phyloP scores from a whole-genome alignment of 805 yeast species.

The Nakazawaea ambrosiae region DNA sequence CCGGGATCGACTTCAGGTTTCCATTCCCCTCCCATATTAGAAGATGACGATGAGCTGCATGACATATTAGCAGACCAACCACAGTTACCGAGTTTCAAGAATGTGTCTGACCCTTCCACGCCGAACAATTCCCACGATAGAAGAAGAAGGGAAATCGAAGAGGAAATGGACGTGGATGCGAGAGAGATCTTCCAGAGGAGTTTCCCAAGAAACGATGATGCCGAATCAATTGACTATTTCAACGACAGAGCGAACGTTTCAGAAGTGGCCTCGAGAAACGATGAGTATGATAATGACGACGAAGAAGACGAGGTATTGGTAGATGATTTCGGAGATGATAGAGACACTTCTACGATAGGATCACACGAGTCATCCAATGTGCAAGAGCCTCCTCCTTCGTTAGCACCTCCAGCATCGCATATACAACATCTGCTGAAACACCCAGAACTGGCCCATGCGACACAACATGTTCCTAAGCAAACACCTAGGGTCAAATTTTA shows the following conservation, averaged over 20 bases:
- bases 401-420: neutral
- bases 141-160: slow-evolving; percentile 7
- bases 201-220: neutral
- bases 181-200: neutral
- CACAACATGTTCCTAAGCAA: too few species aligned
- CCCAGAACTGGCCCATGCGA: too few species aligned
- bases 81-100: slow-evolving; percentile 5
- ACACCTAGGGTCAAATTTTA: slow-evolving; percentile 9
- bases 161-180: slow-evolving; percentile 10
- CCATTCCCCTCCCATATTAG: slow-evolving; percentile 10
- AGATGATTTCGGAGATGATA: too few species aligned
- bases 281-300: neutral
- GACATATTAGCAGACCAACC: slow-evolving; percentile 9
- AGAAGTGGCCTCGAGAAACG: neutral
- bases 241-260: neutral
- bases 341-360: neutral
- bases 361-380: neutral
- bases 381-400: neutral
- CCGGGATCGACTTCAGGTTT: slow-evolving; percentile 1
- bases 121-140: neutral
- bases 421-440: too few species aligned
- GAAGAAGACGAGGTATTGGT: neutral
- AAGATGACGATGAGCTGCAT: slow-evolving; percentile 10
- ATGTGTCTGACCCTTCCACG: neutral
- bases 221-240: neutral